Evolutionary conservation across 345 rosid species (phyloP), one percentile per base, ranked within the genome.

Genomic region (Sonneratia alba): DNA sequence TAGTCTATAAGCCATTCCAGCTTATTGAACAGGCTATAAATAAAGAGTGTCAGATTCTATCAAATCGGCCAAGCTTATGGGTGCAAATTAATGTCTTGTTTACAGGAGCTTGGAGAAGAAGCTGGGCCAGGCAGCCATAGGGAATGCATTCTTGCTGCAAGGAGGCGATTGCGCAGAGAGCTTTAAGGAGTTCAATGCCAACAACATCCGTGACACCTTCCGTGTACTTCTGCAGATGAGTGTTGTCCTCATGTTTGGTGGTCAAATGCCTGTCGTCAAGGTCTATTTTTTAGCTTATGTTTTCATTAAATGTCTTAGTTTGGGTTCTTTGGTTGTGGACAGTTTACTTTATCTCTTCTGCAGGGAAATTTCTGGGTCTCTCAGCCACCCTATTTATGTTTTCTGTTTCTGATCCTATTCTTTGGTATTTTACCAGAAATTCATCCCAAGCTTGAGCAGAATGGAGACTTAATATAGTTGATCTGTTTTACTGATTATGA

Each of bases 121-220:
- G 73, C 78, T 81, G 8, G 85, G 78, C 7, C 75, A 72, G 56
- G 85, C 85, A 19, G 85, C 85, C 38, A 55, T 59, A 2, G 85
- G 85, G 0, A 45, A 77, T 32, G 83, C 83, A n/a, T 82, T 82
- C 75, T 68, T 82, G 75, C 79, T 82, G 40, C 81, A 77, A 71
- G 82, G 85, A 1, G 82, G 85, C 34, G 85, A 82, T 57, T 77
- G 85, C 43, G 85, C 85, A 3, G 85, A 82, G 82, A 82, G 85
- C 72, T 79, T 82, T 73, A 74, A 79, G 71, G 85, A 82, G 65
- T 82, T 79, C 77, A 74, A 75, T 71, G 85, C 83, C 67, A 75
- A 77, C 56, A 82, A 77, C 70, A 79, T 82, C 34, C 75, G 83
- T 11, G 83, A 82, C 36, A 79, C 85, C n/a, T 77, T 82, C 72